phyloP scores from a whole-genome alignment of 768 basidiomycete species.

The Lactarius sanguifluus region DNA sequence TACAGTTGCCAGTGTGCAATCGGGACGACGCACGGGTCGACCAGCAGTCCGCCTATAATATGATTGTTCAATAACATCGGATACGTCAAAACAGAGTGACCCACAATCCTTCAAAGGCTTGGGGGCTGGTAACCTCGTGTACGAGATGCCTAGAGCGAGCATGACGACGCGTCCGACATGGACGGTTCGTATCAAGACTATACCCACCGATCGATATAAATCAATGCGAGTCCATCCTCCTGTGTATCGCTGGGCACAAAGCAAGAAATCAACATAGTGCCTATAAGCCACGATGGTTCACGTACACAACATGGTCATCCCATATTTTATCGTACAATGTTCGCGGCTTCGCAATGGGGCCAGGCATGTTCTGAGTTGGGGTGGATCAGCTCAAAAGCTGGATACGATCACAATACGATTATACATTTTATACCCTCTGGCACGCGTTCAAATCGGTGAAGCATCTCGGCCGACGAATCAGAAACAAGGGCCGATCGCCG shows the following conservation, averaged over 20 bases:
- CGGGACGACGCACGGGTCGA: conserved; percentile 58
- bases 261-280: conserved; percentile 2
- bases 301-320: conserved; percentile 94
- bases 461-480: conserved; percentile 6
- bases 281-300: background rate
- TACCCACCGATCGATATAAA: conserved; percentile 61
- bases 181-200: conserved; percentile 3
- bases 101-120: conserved; percentile 59
- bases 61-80: background rate
- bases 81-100: conserved; percentile 22
- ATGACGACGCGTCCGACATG: conserved; percentile 19
- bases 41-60: conserved; percentile 45
- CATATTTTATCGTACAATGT: conserved; percentile 98
- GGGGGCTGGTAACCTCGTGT: conserved; percentile 65
- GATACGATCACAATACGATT: background rate
- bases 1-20: conserved; percentile 62
- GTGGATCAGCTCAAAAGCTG: background rate
- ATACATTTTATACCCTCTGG: background rate
- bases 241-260: conserved; percentile 54
- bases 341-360: conserved; percentile 59
- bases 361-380: conserved; percentile 46
- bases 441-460: background rate
- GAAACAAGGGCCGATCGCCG: conserved; percentile 9
- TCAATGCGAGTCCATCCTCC: conserved; percentile 73
- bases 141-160: conserved; percentile 47